Base-by-base conservation (phyloP, 768 basidiomycete genomes). In the Strobilomyces confusus region DNA sequence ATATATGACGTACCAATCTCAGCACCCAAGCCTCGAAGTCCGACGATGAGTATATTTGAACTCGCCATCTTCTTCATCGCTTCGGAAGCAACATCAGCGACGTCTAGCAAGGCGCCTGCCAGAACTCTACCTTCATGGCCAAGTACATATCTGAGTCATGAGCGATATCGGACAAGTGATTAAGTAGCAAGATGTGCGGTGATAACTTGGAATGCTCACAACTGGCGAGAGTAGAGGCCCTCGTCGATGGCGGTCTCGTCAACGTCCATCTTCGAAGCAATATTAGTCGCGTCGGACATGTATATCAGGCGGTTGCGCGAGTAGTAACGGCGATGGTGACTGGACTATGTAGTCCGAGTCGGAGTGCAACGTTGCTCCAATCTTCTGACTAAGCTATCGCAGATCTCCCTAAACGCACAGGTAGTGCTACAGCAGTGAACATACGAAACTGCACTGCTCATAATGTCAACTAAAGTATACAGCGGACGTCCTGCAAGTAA, bases 61-160 rank as follows among this genome's bases (percentile, higher is more conserved):
- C 82, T 77, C 8, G 97, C 95, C 97, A 99, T 98, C 66, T 86
- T 87, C 79, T 97, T 97, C 97, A 98, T 98, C 42, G 95, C 95
- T 98, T 61, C 9, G 12, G n/a, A 43, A 25, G 42, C n/a, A 29
- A 20, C 9, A 30, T 73, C 46, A 70, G 58, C 42, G 22, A 63
- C 15, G 4, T 22, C 47, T n/a, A 20, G 22, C 46, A 32, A 17
- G 43, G 26, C 25, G 30, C 25, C n/a, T 30, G 26, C 47, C 13
- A 20, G 11, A 5, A 26, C 13, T 49, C 42, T 50, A 92, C 95
- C 95, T 81, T 98, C 95, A 69, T 98, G 93, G 29, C 95, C 95
- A 25, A 98, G 83, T 11, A 98, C 95, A 69, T 98, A 98, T 61
- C 92, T 90, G 55, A 54, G 44, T 40, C 59, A 48, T 46, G 51